Conservation (phyloP, 202 grass and related monocot genomes). For the Brachypodium distachyon region DNA sequence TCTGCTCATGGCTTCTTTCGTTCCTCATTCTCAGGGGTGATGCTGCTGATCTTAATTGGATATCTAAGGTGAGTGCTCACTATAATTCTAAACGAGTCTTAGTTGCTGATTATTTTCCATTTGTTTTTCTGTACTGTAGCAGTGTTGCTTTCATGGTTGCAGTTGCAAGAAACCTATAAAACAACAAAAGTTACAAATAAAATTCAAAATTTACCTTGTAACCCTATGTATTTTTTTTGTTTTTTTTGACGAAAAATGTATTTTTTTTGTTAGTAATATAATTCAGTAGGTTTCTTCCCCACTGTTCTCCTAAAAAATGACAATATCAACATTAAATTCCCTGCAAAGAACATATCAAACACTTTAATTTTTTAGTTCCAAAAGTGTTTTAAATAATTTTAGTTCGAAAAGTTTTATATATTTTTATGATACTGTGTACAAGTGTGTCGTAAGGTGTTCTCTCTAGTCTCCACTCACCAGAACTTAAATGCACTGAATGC, state of each 20-base stretch:
- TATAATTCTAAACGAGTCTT: not conserved
- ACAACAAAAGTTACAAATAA: not conserved
- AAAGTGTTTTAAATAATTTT: conserved; percentile 9
- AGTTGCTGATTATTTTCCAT: not conserved
- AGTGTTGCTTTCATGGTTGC: not conserved
- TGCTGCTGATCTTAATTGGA: conserved; percentile 61
- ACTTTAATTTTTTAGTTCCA: not conserved
- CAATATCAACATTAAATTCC: not conserved
- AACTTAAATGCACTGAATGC: not conserved
- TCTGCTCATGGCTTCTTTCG: conserved; percentile 64
- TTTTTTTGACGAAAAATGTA: too few species aligned
- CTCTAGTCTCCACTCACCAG: not conserved
- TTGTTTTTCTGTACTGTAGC: not conserved
- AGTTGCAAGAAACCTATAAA: not conserved
- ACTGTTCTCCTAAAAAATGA: too few species aligned
- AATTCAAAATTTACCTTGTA: not conserved
- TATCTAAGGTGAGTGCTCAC: conserved; percentile 55
- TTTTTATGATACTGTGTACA: not conserved
- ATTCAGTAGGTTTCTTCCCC: too few species aligned
- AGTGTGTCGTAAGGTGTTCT: not conserved
- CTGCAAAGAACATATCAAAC: not conserved
- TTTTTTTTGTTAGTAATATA: too few species aligned
- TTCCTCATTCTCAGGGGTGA: conserved; percentile 68
- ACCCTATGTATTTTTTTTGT: too few species aligned
- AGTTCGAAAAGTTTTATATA: conserved; percentile 4